Conservation (phyloP, 768 basidiomycete genomes). For the Hydnomerulius pinastri region DNA sequence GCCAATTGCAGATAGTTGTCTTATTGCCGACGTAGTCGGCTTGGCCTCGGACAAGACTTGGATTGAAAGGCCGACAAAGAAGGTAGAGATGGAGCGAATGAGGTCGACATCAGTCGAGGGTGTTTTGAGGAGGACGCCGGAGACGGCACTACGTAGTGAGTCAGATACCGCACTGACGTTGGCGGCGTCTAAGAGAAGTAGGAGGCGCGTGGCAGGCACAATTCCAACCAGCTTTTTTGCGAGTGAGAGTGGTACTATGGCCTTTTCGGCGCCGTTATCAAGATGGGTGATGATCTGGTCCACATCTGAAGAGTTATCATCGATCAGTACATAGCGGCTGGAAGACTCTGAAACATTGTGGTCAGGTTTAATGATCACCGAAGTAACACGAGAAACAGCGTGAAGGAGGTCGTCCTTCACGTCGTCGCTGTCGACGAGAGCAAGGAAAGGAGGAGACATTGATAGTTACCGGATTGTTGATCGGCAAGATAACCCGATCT, state of each 20-base stretch:
- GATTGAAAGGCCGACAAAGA: conserved; percentile 65
- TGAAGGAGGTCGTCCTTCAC: conserved; percentile 48
- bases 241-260: conserved; percentile 70
- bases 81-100: conserved; percentile 73
- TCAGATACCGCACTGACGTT: conserved; percentile 77
- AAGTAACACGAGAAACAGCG: conserved; percentile 74
- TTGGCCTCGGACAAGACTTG: conserved; percentile 58
- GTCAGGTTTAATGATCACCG: conserved; percentile 58
- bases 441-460: conserved; percentile 49
- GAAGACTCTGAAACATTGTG: conserved; percentile 30
- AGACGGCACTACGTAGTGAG: conserved; percentile 68
- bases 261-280: conserved; percentile 77
- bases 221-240: conserved; percentile 67
- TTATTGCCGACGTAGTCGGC: conserved; percentile 61
- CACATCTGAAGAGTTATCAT: conserved; percentile 46
- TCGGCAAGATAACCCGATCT: neutral
- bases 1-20: conserved; percentile 56
- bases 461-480: neutral
- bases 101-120: conserved; percentile 72
- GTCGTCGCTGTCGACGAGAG: conserved; percentile 52
- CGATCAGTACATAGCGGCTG: conserved; percentile 56
- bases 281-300: conserved; percentile 66
- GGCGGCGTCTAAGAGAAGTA: conserved; percentile 74
- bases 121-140: conserved; percentile 80
- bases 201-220: conserved; percentile 70